Evolutionary conservation across 768 basidiomycete genomes (phyloP), one percentile per base, ranked within the genome.

Genomic region (Favolaschia claudopus): DNA sequence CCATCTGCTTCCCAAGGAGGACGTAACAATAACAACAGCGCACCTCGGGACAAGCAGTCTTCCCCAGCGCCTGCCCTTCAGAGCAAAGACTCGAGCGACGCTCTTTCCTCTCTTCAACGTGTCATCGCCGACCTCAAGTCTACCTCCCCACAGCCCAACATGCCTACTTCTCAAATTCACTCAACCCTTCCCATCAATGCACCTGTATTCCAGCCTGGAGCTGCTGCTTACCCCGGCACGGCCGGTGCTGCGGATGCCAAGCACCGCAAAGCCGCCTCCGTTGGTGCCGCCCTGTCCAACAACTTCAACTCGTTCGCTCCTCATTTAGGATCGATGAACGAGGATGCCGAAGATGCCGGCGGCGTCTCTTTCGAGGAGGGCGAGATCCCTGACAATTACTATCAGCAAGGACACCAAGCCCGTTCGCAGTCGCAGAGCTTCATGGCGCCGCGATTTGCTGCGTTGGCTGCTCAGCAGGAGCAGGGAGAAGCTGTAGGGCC

Each of bases 91-190:
- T 84, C 85, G 20, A 92, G 90, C 70, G 89, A 90, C 71, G 92
- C 91, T 17, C 79, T 95, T 57, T 91, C 90, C 59, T 93, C 92
- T 27, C 85, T 98, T 50, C 95, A 98, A 70, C 87, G 93, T 55
- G 90, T 97, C 73, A 98, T 98, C 66, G 92, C 92, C 54, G 95
- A 98, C 74, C 81, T 97, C 63, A 96, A 95, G 82, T 89, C 90
- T 17, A 84, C 93, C 3, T 88, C 92, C 50, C 87, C 76, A 33
- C 68, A 83, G 74, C 66, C 74, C 75, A 67, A 76, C 75, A 80
- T 85, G 68, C 77, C 84, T 61, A 74, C 76, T 15, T 73, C 83
- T 34, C 86, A 87, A 60, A 67, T 66, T 10, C 65, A 70, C 31
- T 85, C 88, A 22, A 87, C 69, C 50, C 79, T 91, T 37, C 83